Base-by-base conservation (phyloP, 352 stramenopile genomes). In the Thalassiosira pacifica region DNA sequence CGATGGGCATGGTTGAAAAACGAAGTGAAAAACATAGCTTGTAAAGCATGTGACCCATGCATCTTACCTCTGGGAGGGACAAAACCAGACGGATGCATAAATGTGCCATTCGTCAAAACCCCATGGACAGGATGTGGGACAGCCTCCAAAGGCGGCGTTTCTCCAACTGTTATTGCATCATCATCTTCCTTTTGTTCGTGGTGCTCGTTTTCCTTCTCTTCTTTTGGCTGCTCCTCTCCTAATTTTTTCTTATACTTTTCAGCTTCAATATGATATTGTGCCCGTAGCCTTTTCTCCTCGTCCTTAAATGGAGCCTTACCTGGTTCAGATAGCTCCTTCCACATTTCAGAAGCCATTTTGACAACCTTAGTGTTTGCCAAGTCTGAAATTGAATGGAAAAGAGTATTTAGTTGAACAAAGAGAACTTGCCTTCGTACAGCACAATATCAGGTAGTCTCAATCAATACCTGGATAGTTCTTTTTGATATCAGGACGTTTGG, bases 271-370 rank as follows among this genome's bases (percentile, higher is more conserved):
- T 85, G 40, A 29, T 85, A 85, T 65, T 82, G 48, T 42, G 53
- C 78, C 32, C 78, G 69, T 48, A 73, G 70, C 19, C 55, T 66
- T 24, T 67, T 31, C n/a, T 85, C 78, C 65, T 85, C 37, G 24
- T 85, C 71, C n/a, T 48, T 31, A 65, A 66, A 85, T 61, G 63
- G 78, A 16, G 22, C 22, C 53, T 85, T 85, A 60, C 80, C 52
- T 26, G 32, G 31, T 29, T 80, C 63, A 13, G 78, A 53, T 40
- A 85, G 45, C 29, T 69, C 16, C 48, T 65, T 81, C 78, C 78
- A 85, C 26, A 85, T 65, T 45, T 77, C 52, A 29, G 70, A 69
- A 24, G 37, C 65, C 22, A 52, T 70, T 37, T 81, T 85, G 27
- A 81, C 53, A 52, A 85, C 72, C 27, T 70, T 63, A n/a, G 53